Evolutionary conservation across 2,329 filamentous ascomycete species (phyloP).

Genomic region (Talaromyces pinophilus): DNA sequence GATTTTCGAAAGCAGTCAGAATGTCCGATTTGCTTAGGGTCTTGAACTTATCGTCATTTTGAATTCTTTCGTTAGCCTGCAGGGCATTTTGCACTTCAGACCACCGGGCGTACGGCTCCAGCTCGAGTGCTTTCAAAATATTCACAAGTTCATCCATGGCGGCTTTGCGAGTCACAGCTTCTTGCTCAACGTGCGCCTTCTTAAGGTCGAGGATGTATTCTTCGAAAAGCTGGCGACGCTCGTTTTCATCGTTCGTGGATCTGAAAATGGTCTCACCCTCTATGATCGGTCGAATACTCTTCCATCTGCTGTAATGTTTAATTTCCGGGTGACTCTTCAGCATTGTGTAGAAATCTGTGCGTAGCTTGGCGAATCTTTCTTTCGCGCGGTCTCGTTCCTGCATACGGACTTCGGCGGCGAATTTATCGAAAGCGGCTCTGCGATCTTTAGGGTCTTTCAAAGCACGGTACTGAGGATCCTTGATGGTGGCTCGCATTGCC

Average conservation of each 20-base stretch:
- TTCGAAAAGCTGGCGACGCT: constrained; percentile 86
- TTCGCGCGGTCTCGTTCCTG: constrained; percentile 95
- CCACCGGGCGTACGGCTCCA: constrained; percentile 95
- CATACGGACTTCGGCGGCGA: constrained; percentile 81
- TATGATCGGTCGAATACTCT: constrained; percentile 89
- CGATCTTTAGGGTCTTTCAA: constrained; percentile 91
- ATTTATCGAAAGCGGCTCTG: constrained; percentile 91
- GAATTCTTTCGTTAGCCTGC: constrained; percentile 73
- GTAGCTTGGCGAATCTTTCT: constrained; percentile 87
- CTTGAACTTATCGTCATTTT: constrained; percentile 81
- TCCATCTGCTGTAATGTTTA: constrained; percentile 95
- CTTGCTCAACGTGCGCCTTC: constrained; percentile 74
- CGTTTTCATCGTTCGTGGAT: constrained; percentile 81
- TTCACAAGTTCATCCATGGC: constrained; percentile 82
- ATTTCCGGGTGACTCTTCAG: constrained; percentile 95
- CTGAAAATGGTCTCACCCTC: constrained; percentile 95
- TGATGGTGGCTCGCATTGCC: constrained; percentile 79
- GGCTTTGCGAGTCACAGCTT: constrained; percentile 69
- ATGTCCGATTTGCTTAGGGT: constrained; percentile 84
- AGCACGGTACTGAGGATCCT: constrained; percentile 88
- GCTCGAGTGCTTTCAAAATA: constrained; percentile 74
- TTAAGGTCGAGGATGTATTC: constrained; percentile 88
- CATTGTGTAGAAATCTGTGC: constrained; percentile 94
- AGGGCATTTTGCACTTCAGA: constrained; percentile 82
- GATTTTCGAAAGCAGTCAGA: constrained; percentile 88